A percentile compares a stretch with the other conserved stretches of the same genome.
Conservation (phyloP, 2,329 filamentous ascomycete genomes). For the Arachnomyces sp. region DNA sequence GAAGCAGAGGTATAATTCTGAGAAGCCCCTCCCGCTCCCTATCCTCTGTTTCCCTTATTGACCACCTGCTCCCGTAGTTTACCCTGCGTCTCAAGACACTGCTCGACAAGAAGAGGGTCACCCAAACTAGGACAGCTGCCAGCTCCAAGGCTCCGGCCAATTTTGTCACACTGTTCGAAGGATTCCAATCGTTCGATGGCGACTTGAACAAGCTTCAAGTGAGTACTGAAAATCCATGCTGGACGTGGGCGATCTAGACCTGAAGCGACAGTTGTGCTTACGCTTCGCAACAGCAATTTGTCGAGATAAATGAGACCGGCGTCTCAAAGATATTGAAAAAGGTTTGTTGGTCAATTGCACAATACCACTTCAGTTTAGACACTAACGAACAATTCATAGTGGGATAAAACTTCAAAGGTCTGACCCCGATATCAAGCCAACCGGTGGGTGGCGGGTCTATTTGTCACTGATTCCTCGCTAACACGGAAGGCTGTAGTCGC, state of each 20-base stretch:
- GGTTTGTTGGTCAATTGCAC: conserved; percentile 35
- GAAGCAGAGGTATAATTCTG: conserved; percentile 72
- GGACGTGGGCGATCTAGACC: not conserved
- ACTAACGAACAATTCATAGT: conserved; percentile 40
- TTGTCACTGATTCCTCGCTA: conserved; percentile 19
- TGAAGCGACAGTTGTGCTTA: conserved; percentile 1
- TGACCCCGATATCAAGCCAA: conserved; percentile 13
- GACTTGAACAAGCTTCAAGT: conserved; percentile 88
- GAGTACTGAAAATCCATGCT: conserved; percentile 16
- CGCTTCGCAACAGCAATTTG: conserved; percentile 64
- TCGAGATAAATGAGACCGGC: conserved; percentile 94
- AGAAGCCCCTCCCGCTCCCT: conserved; percentile 2
- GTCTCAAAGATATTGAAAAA: conserved; percentile 99
- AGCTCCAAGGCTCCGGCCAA: conserved; percentile 82
- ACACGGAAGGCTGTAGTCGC: conserved; percentile 51
- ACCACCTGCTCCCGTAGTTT: conserved; percentile 49
- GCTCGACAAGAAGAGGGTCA: conserved; percentile 86
- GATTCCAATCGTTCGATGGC: conserved; percentile 92
- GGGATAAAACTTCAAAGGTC: conserved; percentile 97
- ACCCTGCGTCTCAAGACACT: conserved; percentile 87
- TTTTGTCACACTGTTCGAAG: conserved; percentile 90
- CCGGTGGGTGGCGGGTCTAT: conserved; percentile 11
- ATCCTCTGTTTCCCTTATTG: conserved; percentile 1
- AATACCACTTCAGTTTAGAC: conserved; percentile 8
- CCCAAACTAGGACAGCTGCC: conserved; percentile 68